phyloP scores from a whole-genome alignment of 306 rosid species.

The barrel medic (Medicago truncatula) region MtrunA17r5.0-ANR NC_053049.1:46055501-46056000 shows the following conservation, averaged over 20 bases:
- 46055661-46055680: not conserved
- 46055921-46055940: slow-evolving; percentile 71
- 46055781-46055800: slow-evolving; percentile 18
- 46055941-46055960: slow-evolving; percentile 85
- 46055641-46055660: not conserved
- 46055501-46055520: not conserved
- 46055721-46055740: not conserved
- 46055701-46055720: slow-evolving; percentile 17
- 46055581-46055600: not conserved
- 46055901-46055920: slow-evolving; percentile 67
- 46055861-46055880: slow-evolving; percentile 88
- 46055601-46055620: no score
- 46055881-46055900: slow-evolving; percentile 77
- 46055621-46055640: not conserved
- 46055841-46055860: slow-evolving; percentile 73
- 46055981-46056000: slow-evolving; percentile 65
- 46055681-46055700: not conserved
- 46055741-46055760: not conserved
- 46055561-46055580: slow-evolving; percentile 21
- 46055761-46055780: not conserved
- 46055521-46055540: not conserved
- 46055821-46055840: slow-evolving; percentile 17
- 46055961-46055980: slow-evolving; percentile 74
- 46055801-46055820: slow-evolving; percentile 14
- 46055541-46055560: slow-evolving; percentile 23